Evolutionary conservation across 1,284 basidiomycete genomes (phyloP), one percentile per base, ranked within the genome.

Genomic region (Cystobasidium sp.): DNA sequence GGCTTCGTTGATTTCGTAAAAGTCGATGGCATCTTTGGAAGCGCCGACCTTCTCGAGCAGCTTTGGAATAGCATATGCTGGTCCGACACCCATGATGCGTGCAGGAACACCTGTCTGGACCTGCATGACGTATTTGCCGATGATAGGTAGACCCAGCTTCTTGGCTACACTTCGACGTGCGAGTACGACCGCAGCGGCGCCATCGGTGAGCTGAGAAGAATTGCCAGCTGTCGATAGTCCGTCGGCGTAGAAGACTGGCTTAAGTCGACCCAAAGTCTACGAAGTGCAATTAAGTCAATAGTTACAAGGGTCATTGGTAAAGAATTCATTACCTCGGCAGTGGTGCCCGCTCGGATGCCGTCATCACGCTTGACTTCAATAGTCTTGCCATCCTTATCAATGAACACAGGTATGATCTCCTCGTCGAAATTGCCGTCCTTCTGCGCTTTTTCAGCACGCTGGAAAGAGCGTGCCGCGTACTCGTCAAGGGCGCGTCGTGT

Each of bases 1-100:
- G 0, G 93, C 93, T 82, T 97, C 94, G 83, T 97, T 97, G 80
- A 93, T 76, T 90, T 92, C 92, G 77, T 88, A 94, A 44, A 94
- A 80, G 80, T 94, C 92, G 31, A 94, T 88, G 68, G 93, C 90
- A 6, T 87, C 84, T 72, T 86, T 82, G 18, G 84, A 85, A 46
- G 93, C 82, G 1, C 91, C 91, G 16, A 85, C 84, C 49, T 86
- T 84, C 78, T 88, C 86, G 62, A 94, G 84, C 14, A 87, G 88
- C 82, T 85, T 85, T 1, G 89, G 89, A 75, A 93, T 91, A 12
- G 81, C 80, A 1, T 91, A 90, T 77, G 85, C 84, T 10, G 91
- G 91, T 0, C 90, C 91, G 78, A 94, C 86, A 47, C 93, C 94
- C 93, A 84, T 84, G 77, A 83, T 31, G 1, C 58, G 20, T 10